phyloP scores from a whole-genome alignment of 1,139 yeast species.

The Wickerhamiella pararugosa region DNA sequence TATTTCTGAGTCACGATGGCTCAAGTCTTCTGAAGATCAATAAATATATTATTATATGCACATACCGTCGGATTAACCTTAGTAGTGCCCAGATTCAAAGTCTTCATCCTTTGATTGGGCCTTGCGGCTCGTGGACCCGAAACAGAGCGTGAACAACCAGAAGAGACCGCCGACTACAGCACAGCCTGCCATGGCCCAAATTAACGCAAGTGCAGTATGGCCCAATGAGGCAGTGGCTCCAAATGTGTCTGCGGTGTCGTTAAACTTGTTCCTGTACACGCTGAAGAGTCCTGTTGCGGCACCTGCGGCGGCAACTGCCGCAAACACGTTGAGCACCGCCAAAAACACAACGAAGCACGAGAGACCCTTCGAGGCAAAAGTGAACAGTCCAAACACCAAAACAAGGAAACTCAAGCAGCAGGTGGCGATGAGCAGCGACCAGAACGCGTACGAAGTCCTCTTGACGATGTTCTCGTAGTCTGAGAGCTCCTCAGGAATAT shows the following conservation, averaged over 20 bases:
- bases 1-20: neutral
- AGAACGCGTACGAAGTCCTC: slow-evolving; percentile 32
- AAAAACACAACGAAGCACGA: slow-evolving; percentile 23
- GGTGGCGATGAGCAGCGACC: slow-evolving; percentile 34
- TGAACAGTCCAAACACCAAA: slow-evolving; percentile 27
- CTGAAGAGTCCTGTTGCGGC: slow-evolving; percentile 32
- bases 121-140: slow-evolving; percentile 22
- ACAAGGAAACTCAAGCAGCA: slow-evolving; percentile 29
- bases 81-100: too few species aligned
- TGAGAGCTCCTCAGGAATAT: slow-evolving; percentile 17
- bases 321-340: slow-evolving; percentile 19
- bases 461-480: slow-evolving; percentile 25
- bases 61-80: neutral
- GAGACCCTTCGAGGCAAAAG: slow-evolving; percentile 25
- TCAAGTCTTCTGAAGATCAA: too few species aligned
- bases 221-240: slow-evolving; percentile 31
- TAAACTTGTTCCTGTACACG: slow-evolving; percentile 27
- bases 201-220: slow-evolving; percentile 26
- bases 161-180: slow-evolving; percentile 27
- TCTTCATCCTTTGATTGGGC: too few species aligned
- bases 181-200: slow-evolving; percentile 34
- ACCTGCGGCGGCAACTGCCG: slow-evolving; percentile 26
- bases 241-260: slow-evolving; percentile 18
- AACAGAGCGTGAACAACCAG: slow-evolving; percentile 31
- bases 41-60: neutral